These are phyloP conservation scores for Hypholoma sublateritium DNA, from an alignment of 768 basidiomycete genomes.

Conservation along the genomic window DNA sequence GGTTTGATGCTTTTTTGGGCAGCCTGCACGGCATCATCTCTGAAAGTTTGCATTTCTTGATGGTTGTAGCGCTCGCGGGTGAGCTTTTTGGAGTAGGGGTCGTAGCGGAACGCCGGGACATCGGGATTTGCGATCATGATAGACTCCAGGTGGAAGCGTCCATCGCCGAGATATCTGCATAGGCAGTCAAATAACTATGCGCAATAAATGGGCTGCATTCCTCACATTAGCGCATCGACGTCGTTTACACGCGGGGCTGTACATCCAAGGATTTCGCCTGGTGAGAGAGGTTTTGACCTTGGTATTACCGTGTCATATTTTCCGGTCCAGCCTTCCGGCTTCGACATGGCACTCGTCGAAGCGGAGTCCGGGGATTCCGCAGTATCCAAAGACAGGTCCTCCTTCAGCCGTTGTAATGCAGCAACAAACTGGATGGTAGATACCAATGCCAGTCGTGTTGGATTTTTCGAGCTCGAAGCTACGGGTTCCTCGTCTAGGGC, in stretches of 20 bases:
- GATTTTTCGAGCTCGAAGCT: constrained; percentile 22
- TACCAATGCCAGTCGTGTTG: constrained; percentile 84
- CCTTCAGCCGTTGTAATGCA: constrained; percentile 83
- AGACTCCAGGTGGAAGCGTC: constrained; percentile 96
- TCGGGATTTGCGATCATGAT: constrained; percentile 99
- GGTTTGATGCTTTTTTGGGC: constrained; percentile 65
- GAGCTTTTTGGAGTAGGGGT: constrained; percentile 97
- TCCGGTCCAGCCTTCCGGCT: constrained; percentile 46
- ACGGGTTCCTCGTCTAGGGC: constrained; percentile 4
- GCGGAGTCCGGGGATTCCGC: constrained; percentile 14
- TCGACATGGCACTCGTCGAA: background rate
- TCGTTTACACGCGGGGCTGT: constrained; percentile 80
- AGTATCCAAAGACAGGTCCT: constrained; percentile 59
- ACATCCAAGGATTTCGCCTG: constrained; percentile 96
- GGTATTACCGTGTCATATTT: constrained; percentile 79
- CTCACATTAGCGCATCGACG: constrained; percentile 91
- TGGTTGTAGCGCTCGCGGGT: constrained; percentile 93
- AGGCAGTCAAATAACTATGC: background rate
- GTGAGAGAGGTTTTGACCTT: constrained; percentile 87
- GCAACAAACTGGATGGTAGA: constrained; percentile 98
- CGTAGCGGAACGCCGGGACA: constrained; percentile 95
- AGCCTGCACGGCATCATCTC: constrained; percentile 72
- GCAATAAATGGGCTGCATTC: constrained; percentile 10
- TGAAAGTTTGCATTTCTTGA: constrained; percentile 74
- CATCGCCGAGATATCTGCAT: constrained; percentile 91